These are phyloP conservation scores for Pichia inconspicua DNA, from an alignment of 1,139 yeast genomes.

Conservation along the genomic window DNA sequence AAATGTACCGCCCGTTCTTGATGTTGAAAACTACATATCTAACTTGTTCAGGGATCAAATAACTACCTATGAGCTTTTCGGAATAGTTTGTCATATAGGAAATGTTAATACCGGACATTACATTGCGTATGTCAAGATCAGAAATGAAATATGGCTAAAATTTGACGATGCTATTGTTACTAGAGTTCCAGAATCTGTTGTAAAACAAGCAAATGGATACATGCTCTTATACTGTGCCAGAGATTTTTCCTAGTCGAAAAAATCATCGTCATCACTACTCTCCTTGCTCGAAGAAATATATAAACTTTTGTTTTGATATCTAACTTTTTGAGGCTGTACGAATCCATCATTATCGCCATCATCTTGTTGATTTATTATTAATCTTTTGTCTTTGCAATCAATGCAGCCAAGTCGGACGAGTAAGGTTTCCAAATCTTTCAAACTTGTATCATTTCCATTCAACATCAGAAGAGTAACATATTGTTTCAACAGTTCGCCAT, in stretches of 20 bases:
- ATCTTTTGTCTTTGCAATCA: conserved; percentile 55
- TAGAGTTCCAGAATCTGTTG: conserved; percentile 54
- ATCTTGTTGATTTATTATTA: conserved; percentile 55
- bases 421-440: conserved; percentile 63
- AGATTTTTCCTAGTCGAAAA: conserved; percentile 32
- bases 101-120: conserved; percentile 94
- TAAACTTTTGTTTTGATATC: conserved; percentile 51
- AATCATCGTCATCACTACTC: conserved; percentile 34
- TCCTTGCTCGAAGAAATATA: conserved; percentile 23
- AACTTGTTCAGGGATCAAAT: conserved; percentile 10
- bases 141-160: conserved; percentile 73
- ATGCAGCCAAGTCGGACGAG: conserved; percentile 62
- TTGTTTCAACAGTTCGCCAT: conserved; percentile 71
- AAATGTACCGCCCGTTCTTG: conserved; percentile 60
- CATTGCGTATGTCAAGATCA: conserved; percentile 65
- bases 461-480: conserved; percentile 68
- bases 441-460: conserved; percentile 73
- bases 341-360: conserved; percentile 48
- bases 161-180: conserved; percentile 90
- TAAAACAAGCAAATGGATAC: conserved; percentile 65
- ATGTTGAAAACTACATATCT: conserved; percentile 56
- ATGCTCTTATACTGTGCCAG: conserved; percentile 69
- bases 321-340: conserved; percentile 26
- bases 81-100: conserved; percentile 83
- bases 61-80: conserved; percentile 57